These are phyloP conservation scores for Malbranchea cinnamomea DNA, from an alignment of 2,329 filamentous ascomycete species.

Conservation along the genomic window DNA sequence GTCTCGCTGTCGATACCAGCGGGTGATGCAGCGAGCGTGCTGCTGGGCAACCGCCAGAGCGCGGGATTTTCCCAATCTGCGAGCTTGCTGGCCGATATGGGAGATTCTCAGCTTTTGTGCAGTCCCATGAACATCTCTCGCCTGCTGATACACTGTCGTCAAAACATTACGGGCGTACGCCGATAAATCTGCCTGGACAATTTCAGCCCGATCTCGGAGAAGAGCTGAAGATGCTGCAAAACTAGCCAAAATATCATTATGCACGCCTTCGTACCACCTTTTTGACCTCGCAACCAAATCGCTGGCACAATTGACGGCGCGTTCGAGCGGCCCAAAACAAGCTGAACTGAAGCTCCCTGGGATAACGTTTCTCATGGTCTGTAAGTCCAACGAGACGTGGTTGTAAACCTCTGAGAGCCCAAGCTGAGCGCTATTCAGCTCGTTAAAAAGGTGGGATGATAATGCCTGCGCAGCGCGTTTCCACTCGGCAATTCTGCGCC, in stretches of 20 bases:
- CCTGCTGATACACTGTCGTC: constrained; percentile 7
- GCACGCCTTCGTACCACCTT: constrained; percentile 19
- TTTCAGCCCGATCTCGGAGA: constrained; percentile 17
- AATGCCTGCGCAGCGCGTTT: constrained; percentile 25
- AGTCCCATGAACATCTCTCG: constrained; percentile 13
- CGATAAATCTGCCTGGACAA: constrained; percentile 16
- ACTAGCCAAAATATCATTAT: constrained; percentile 17
- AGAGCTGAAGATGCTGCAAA: constrained; percentile 18
- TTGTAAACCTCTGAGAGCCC: constrained; percentile 23
- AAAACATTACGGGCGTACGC: constrained; percentile 17
- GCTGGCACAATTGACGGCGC: too few species aligned
- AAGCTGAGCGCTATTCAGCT: constrained; percentile 24
- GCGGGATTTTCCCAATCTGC: constrained; percentile 15
- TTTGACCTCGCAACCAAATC: constrained; percentile 19
- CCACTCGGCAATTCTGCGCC: constrained; percentile 33
- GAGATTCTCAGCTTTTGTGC: constrained; percentile 14
- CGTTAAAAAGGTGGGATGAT: constrained; percentile 22
- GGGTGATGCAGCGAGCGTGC: too few species aligned
- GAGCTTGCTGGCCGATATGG: constrained; percentile 16
- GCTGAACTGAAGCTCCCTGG: constrained; percentile 15
- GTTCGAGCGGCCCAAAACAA: constrained; percentile 12
- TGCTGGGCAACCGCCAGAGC: constrained; percentile 22
- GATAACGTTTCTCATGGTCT: constrained; percentile 21
- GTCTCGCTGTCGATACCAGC: too few species aligned
- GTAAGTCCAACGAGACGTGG: constrained; percentile 24